A percentile compares a stretch with the other conserved stretches of the same genome.
These are phyloP conservation scores for Plasmodium blacklocki DNA, from an alignment of 169 alveolate species.

Conservation along the genomic window DNA sequence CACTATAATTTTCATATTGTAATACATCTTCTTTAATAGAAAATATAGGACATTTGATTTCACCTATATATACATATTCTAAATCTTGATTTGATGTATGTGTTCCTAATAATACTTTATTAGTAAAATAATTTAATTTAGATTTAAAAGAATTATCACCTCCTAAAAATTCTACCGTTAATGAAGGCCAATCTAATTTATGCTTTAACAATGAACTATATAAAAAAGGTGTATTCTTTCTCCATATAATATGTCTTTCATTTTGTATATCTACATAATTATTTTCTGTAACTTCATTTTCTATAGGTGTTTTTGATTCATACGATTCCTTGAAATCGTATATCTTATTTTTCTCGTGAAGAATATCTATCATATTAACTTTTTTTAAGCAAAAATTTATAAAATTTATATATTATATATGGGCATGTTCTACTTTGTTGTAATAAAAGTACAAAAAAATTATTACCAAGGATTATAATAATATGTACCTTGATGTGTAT, in stretches of 20 bases:
- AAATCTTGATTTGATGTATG: slow-evolving; percentile 94
- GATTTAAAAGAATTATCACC: slow-evolving; percentile 79
- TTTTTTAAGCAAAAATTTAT: not conserved
- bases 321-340: slow-evolving; percentile 27
- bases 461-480: too few relatives aligned
- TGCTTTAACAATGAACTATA: slow-evolving; percentile 94
- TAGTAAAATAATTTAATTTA: slow-evolving; percentile 84
- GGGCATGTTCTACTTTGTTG: not conserved
- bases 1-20: slow-evolving; percentile 85
- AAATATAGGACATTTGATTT: slow-evolving; percentile 83
- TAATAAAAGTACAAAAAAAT: not conserved
- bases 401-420: not conserved
- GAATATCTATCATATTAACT: slow-evolving; percentile 12
- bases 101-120: slow-evolving; percentile 93
- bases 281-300: slow-evolving; percentile 13
- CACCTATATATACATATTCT: slow-evolving; percentile 92
- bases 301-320: slow-evolving; percentile 16
- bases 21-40: slow-evolving; percentile 80
- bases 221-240: slow-evolving; percentile 95
- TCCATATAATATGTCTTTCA: slow-evolving; percentile 90
- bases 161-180: slow-evolving; percentile 87
- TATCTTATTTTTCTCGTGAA: slow-evolving; percentile 10
- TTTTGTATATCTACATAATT: slow-evolving; percentile 22
- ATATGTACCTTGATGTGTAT: not conserved
- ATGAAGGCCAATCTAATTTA: slow-evolving; percentile 98